Evolutionary conservation across 202 grass and related monocot genomes (phyloP).

Genomic region (Schoenoplectus triqueter): DNA sequence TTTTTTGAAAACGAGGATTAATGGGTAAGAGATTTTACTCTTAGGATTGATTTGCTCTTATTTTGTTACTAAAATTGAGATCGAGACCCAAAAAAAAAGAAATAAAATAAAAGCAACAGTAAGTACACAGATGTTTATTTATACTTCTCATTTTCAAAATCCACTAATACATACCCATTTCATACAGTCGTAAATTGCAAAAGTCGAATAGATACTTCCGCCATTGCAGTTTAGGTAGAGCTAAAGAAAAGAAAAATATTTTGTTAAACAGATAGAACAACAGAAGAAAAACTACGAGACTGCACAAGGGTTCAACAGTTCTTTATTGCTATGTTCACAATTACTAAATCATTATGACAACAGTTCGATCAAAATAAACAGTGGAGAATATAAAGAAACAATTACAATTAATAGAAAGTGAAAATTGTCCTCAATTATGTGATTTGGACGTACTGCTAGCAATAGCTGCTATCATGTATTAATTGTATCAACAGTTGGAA

Average conservation of each 20-base stretch:
- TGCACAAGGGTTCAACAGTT: background rate
- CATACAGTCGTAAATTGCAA: conserved; percentile 99
- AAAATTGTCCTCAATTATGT: conserved; percentile 6
- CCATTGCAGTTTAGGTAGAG: conserved; percentile 90
- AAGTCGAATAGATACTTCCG: conserved; percentile 86
- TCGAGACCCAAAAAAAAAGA: conserved; percentile 16
- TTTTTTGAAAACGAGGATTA: conserved; percentile 35
- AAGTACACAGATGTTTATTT: conserved; percentile 10
- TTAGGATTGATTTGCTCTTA: background rate
- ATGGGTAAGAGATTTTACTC: conserved; percentile 21
- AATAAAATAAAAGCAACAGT: conserved; percentile 16
- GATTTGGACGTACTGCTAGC: background rate
- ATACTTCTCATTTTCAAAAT: conserved; percentile 5
- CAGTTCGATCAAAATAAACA: conserved; percentile 39
- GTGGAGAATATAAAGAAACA: conserved; percentile 37
- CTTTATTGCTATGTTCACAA: conserved; percentile 4
- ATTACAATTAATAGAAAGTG: background rate
- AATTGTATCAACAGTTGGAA: background rate
- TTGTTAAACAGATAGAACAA: conserved; percentile 25
- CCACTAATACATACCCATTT: conserved; percentile 65
- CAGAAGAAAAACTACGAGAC: background rate
- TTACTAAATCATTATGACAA: background rate
- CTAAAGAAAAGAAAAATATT: conserved; percentile 52
- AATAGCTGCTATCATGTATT: conserved; percentile 1
- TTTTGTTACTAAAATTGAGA: conserved; percentile 5